Percentiles rank a stretch among this genome's conserved stretches.
Conservation (phyloP, 176 grass and related monocot genomes). For the Alloteropsis semialata region DNA sequence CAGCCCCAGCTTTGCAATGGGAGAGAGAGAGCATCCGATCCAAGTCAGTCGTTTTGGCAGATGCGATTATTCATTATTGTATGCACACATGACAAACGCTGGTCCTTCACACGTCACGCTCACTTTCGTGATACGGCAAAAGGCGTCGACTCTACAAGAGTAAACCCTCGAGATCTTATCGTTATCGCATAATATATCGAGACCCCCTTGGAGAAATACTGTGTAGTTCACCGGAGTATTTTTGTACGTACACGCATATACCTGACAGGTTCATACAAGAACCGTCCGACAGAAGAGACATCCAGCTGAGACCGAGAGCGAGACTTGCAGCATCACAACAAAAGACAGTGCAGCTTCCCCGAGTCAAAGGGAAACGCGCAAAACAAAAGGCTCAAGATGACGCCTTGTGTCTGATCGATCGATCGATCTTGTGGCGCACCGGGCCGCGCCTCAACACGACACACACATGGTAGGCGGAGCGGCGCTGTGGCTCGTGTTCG, state of each 20-base stretch:
- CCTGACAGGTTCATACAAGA: background rate
- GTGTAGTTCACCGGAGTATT: background rate
- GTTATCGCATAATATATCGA: background rate
- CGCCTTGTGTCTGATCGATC: background rate
- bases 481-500: background rate
- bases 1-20: background rate
- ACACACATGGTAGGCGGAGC: conserved; percentile 7
- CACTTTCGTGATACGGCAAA: background rate
- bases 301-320: background rate
- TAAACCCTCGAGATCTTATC: background rate
- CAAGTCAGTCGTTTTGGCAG: conserved; percentile 1
- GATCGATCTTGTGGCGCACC: background rate
- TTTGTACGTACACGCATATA: background rate
- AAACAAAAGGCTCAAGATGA: background rate
- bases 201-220: background rate
- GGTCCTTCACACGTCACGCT: background rate
- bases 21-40: conserved; percentile 1
- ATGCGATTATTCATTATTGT: background rate
- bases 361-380: conserved; percentile 32
- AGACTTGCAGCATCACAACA: background rate
- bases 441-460: too few relatives aligned
- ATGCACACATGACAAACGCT: background rate
- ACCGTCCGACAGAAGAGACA: background rate
- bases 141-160: background rate
- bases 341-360: background rate